Conservation (phyloP, 345 rosid species). For the Gossypium turneri region DNA sequence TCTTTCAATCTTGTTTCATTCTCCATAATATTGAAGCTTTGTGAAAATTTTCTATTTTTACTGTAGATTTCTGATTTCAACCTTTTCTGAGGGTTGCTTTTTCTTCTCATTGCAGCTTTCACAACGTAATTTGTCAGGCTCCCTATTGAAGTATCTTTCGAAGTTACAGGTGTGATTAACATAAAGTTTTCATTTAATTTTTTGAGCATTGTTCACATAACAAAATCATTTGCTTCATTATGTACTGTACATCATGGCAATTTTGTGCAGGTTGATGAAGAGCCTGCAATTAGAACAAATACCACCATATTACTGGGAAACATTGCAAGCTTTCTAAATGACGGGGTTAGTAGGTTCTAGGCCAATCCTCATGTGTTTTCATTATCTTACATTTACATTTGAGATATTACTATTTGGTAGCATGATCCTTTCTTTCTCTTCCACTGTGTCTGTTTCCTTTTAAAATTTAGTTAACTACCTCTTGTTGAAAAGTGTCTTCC, state of each 20-base stretch:
- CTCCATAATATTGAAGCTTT: neutral
- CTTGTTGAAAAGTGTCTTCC: conserved; percentile 14
- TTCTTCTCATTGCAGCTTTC: conserved; percentile 68
- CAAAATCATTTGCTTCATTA: too few relatives aligned
- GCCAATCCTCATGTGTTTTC: conserved; percentile 11
- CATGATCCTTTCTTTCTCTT: neutral
- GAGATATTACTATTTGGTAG: neutral
- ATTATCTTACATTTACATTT: conserved; percentile 1
- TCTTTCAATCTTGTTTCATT: neutral
- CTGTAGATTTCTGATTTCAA: neutral
- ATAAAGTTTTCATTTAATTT: neutral
- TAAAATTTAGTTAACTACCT: neutral
- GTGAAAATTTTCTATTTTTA: neutral
- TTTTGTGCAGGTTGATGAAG: conserved; percentile 85
- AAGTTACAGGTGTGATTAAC: conserved; percentile 67
- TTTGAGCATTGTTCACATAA: neutral
- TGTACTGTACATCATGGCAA: conserved; percentile 12
- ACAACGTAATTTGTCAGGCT: conserved; percentile 87
- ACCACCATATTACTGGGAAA: conserved; percentile 97
- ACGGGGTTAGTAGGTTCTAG: conserved; percentile 60
- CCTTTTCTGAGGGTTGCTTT: conserved; percentile 23
- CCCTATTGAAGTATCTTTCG: conserved; percentile 87
- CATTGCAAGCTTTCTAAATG: conserved; percentile 80
- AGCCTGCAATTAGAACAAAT: conserved; percentile 95
- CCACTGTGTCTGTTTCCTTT: neutral